Conservation (phyloP, 169 alveolate genomes). For the Eimeria falciformis region DNA sequence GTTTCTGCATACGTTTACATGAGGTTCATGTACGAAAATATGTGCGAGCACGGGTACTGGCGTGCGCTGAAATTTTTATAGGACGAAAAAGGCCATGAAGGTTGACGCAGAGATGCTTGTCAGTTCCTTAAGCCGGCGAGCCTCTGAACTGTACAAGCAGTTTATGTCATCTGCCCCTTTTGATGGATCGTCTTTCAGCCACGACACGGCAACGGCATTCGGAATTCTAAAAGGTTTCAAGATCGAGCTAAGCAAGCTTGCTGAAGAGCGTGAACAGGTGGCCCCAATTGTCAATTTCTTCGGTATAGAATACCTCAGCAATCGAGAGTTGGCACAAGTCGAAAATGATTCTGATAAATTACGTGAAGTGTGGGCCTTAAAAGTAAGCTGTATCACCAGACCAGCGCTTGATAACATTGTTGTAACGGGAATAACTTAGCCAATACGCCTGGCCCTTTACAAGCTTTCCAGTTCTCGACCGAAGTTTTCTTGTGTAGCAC, state of each 20-base stretch:
- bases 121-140: conserved; percentile 50
- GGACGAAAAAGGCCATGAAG: conserved; percentile 78
- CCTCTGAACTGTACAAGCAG: conserved; percentile 69
- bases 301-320: conserved; percentile 71
- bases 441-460: too few species aligned
- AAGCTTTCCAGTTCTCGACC: too few species aligned
- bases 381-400: conserved; percentile 47
- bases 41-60: background rate
- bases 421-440: too few species aligned
- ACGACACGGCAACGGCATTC: conserved; percentile 75
- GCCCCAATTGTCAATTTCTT: conserved; percentile 77
- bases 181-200: conserved; percentile 68
- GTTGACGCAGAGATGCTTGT: conserved; percentile 71
- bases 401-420: too few species aligned
- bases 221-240: conserved; percentile 62
- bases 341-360: conserved; percentile 62
- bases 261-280: conserved; percentile 67
- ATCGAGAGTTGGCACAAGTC: conserved; percentile 70
- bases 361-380: conserved; percentile 75
- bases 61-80: background rate
- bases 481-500: too few species aligned
- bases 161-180: conserved; percentile 73
- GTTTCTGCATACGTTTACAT: too few species aligned
- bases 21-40: background rate
- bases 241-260: conserved; percentile 67